A percentile compares a stretch with the other conserved stretches of the same genome.
These are phyloP conservation scores for Ilyonectria robusta DNA, from an alignment of 2,329 filamentous ascomycete species.

Conservation along the genomic window DNA sequence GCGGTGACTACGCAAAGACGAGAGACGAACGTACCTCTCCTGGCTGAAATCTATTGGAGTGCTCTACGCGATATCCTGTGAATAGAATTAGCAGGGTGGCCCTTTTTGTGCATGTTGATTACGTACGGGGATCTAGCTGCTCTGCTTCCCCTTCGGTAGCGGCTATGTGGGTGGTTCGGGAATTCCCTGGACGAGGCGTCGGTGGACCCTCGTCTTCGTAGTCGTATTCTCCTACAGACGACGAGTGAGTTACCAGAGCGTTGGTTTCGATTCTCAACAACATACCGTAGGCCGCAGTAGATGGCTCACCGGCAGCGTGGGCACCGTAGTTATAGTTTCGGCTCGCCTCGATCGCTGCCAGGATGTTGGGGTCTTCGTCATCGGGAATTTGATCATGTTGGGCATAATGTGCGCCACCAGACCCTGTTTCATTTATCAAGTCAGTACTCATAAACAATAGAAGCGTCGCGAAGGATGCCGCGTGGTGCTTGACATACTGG, in stretches of 20 bases:
- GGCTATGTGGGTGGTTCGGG: constrained; percentile 28
- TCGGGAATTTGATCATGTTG: constrained; percentile 9
- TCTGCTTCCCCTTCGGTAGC: constrained; percentile 41
- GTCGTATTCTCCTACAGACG: constrained; percentile 27
- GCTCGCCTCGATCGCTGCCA: constrained; percentile 38
- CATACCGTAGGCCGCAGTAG: constrained; percentile 41
- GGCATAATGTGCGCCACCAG: not conserved
- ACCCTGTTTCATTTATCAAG: not conserved
- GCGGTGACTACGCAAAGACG: not conserved
- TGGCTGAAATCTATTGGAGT: constrained; percentile 56
- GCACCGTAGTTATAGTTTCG: constrained; percentile 32
- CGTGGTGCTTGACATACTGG: constrained; percentile 16
- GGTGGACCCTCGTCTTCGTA: constrained; percentile 47
- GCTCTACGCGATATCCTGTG: constrained; percentile 59
- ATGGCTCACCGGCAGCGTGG: constrained; percentile 31
- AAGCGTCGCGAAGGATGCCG: no score
- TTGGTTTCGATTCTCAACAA: not conserved
- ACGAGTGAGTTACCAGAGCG: not conserved
- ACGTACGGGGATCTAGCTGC: constrained; percentile 56
- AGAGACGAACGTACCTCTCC: constrained; percentile 53
- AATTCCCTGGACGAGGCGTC: constrained; percentile 32
- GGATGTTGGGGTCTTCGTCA: constrained; percentile 35
- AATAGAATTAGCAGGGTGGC: constrained; percentile 26
- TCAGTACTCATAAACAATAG: constrained; percentile 3
- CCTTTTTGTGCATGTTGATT: no score